Evolutionary conservation across 768 basidiomycete species (phyloP).

Genomic region (Serendipita sp.): DNA sequence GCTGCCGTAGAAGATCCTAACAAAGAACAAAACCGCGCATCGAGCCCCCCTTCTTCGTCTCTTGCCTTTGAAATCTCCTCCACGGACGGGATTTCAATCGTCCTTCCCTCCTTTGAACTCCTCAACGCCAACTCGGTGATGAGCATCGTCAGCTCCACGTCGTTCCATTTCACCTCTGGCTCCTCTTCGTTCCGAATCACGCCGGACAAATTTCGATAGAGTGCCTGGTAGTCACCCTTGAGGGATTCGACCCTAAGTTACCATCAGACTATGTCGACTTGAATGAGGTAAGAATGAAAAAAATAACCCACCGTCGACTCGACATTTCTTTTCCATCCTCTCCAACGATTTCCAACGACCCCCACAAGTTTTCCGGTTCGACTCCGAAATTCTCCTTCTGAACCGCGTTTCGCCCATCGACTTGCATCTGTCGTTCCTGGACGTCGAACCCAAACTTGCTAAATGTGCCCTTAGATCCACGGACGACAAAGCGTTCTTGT

Average conservation of each 20-base stretch:
- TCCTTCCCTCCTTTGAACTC: conserved; percentile 47
- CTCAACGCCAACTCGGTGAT: conserved; percentile 60
- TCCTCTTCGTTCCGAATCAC: conserved; percentile 40
- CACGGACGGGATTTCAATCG: conserved; percentile 10
- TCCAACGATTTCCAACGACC: conserved; percentile 35
- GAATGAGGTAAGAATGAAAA: no score
- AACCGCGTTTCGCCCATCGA: conserved; percentile 14
- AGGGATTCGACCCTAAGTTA: conserved; percentile 21
- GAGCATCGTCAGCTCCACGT: conserved; percentile 55
- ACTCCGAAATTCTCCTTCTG: conserved; percentile 31
- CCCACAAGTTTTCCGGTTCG: conserved; percentile 51
- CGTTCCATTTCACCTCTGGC: conserved; percentile 53
- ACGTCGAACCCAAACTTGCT: conserved; percentile 62
- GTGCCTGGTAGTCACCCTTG: conserved; percentile 39
- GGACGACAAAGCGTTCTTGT: conserved; percentile 58
- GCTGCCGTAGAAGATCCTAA: no score
- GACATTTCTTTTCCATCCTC: not conserved
- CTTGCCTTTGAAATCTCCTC: no score
- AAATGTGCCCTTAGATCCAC: conserved; percentile 56
- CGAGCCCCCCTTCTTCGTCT: no score
- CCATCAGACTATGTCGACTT: conserved; percentile 13
- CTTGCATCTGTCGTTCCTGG: conserved; percentile 64
- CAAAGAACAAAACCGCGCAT: no score
- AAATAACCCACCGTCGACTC: not conserved
- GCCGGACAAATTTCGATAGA: conserved; percentile 52